Conservation (phyloP, 2,329 filamentous ascomycete species). For the Mariannaea sp. region DNA sequence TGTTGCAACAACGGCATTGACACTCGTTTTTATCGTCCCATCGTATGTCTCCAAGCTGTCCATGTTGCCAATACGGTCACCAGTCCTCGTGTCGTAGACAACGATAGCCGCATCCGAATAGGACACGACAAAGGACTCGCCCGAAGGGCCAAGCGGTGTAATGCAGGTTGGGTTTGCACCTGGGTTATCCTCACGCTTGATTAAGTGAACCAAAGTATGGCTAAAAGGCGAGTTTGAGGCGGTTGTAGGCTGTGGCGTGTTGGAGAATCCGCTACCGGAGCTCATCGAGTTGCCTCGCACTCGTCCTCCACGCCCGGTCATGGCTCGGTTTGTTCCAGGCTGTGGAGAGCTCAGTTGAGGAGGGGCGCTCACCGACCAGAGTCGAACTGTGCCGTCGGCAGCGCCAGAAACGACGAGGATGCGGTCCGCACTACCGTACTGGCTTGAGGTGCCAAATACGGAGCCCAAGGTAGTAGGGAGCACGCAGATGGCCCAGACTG, state of each 20-base stretch:
- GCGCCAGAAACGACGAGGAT: conserved; percentile 90
- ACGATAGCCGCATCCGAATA: conserved; percentile 90
- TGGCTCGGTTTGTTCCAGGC: conserved; percentile 65
- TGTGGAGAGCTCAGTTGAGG: conserved; percentile 84
- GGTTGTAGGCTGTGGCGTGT: conserved; percentile 84
- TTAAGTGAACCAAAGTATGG: conserved; percentile 86
- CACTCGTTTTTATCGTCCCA: conserved; percentile 74
- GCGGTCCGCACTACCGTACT: conserved; percentile 80
- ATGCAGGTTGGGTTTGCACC: conserved; percentile 87
- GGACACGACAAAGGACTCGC: conserved; percentile 89
- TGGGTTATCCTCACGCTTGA: conserved; percentile 68
- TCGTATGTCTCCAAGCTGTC: conserved; percentile 94
- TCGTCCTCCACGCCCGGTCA: conserved; percentile 66
- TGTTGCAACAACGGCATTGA: conserved; percentile 90
- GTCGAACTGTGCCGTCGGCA: conserved; percentile 86
- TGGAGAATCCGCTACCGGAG: conserved; percentile 89
- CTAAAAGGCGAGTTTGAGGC: conserved; percentile 86
- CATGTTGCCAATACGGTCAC: conserved; percentile 92
- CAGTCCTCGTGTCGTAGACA: conserved; percentile 89
- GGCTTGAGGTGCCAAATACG: conserved; percentile 76
- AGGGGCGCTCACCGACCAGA: conserved; percentile 93
- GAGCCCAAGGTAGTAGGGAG: conserved; percentile 81
- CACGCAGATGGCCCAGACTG: conserved; percentile 94
- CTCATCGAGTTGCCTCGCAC: conserved; percentile 91
- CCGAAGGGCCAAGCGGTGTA: conserved; percentile 79